Evolutionary conservation across 441 rosid genomes (phyloP).

Genomic region (Adansonia gregorii): DNA sequence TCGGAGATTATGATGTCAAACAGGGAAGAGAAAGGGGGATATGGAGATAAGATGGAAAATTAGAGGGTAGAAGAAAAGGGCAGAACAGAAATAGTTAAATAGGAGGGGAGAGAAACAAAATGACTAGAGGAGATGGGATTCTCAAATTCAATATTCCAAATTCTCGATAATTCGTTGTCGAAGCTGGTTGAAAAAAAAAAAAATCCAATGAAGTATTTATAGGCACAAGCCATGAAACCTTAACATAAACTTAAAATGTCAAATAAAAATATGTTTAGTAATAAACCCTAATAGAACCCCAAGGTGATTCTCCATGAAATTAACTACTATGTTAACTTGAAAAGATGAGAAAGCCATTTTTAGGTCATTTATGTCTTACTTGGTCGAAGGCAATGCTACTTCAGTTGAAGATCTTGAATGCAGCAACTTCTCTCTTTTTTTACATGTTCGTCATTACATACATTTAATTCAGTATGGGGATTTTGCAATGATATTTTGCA

Average conservation of each 20-base stretch:
- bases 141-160: background rate
- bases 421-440: background rate
- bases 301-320: background rate
- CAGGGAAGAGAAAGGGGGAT: background rate
- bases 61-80: background rate
- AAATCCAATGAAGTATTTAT: background rate
- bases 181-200: background rate
- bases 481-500: background rate
- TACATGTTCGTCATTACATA: background rate
- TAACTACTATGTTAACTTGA: background rate
- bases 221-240: background rate
- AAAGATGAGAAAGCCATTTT: background rate
- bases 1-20: slow-evolving; percentile 3
- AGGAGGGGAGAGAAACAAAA: background rate
- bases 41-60: background rate
- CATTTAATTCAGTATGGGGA: background rate
- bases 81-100: background rate
- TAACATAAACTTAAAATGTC: background rate
- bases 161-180: background rate
- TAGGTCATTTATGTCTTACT: background rate
- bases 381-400: background rate
- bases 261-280: background rate
- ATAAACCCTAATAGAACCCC: background rate
- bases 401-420: background rate
- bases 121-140: background rate